Evolutionary conservation across 441 rosid genomes (phyloP).

Genomic region (Metrosideros polymorpha): DNA sequence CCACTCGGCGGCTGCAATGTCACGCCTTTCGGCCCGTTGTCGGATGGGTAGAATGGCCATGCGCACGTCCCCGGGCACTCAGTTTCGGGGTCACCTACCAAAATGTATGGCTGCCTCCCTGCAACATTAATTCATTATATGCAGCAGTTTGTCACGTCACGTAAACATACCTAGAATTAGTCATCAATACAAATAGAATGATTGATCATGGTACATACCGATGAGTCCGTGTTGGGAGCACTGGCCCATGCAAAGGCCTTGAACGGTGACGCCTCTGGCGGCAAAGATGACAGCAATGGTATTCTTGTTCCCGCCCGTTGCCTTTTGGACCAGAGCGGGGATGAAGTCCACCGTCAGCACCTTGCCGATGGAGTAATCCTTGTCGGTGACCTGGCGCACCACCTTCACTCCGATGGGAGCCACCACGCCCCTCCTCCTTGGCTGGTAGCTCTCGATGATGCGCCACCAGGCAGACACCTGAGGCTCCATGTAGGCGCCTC

Average conservation of each 20-base stretch:
- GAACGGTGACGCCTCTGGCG: constrained; percentile 29
- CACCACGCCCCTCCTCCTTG: neutral
- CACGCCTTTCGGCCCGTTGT: constrained; percentile 28
- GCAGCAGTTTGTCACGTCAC: neutral
- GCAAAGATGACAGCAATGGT: constrained; percentile 31
- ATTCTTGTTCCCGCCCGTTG: constrained; percentile 6
- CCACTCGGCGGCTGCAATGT: constrained; percentile 44
- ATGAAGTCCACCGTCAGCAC: constrained; percentile 18
- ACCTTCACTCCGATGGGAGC: constrained; percentile 25
- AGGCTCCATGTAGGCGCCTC: constrained; percentile 18
- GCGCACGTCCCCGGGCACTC: constrained; percentile 61
- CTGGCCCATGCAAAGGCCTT: constrained; percentile 41
- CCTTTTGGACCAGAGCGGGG: constrained; percentile 14
- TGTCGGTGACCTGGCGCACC: constrained; percentile 21
- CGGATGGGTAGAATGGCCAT: constrained; percentile 48
- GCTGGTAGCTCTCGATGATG: constrained; percentile 43
- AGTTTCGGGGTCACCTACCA: constrained; percentile 47
- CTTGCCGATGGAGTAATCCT: constrained; percentile 26
- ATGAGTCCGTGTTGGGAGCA: constrained; percentile 31
- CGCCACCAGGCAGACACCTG: constrained; percentile 57
- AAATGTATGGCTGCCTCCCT: constrained; percentile 24
- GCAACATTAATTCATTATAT: neutral
- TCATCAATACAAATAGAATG: neutral
- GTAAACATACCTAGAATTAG: neutral
- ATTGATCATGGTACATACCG: neutral